phyloP scores from a whole-genome alignment of 148 eudicot genomes.

The Rhododendron henanense region DNA sequence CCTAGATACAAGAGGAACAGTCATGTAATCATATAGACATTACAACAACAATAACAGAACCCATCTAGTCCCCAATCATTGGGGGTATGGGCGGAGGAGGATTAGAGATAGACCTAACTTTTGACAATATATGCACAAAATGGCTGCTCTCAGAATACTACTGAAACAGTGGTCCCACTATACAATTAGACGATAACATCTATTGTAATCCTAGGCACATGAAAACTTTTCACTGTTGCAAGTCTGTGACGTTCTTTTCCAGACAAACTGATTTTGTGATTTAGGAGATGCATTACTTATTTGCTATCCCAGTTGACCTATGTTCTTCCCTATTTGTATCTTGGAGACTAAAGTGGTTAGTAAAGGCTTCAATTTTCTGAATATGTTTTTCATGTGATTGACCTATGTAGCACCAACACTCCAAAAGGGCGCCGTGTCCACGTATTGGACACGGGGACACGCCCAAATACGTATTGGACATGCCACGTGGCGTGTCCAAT shows the following conservation, averaged over 20 bases:
- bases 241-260: not conserved
- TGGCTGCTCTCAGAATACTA: too few species aligned
- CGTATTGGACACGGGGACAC: too few species aligned
- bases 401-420: not conserved
- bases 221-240: not conserved
- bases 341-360: not conserved
- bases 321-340: not conserved
- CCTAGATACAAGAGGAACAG: not conserved
- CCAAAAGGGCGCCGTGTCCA: too few species aligned
- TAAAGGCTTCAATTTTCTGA: not conserved
- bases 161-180: too few species aligned
- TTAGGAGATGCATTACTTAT: not conserved
- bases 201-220: not conserved
- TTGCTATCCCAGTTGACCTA: not conserved
- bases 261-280: not conserved
- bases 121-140: too few species aligned
- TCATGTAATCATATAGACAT: not conserved
- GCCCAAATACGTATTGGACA: too few species aligned
- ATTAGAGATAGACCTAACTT: too few species aligned
- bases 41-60: too few species aligned
- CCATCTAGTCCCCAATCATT: too few species aligned
- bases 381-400: not conserved
- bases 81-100: too few species aligned
- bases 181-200: not conserved
- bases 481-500: too few species aligned